A percentile compares a stretch with the other conserved stretches of the same genome.
phyloP scores from a whole-genome alignment of 2,329 filamentous ascomycete genomes.

The Blastomyces percursus region DNA sequence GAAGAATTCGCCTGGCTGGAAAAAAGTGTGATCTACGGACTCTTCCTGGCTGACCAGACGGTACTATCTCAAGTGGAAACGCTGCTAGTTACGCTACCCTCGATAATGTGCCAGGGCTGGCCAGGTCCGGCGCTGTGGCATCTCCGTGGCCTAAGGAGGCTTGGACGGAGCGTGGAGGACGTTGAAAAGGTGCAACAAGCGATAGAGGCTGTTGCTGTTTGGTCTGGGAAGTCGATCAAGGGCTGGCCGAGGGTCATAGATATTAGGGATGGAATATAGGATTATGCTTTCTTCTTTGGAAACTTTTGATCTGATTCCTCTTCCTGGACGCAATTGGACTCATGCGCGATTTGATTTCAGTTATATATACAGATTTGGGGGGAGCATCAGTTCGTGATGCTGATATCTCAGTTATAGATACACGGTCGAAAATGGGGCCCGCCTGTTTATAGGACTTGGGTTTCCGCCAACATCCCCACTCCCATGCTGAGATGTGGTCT shows the following conservation, averaged over 20 bases:
- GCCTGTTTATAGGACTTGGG: not conserved
- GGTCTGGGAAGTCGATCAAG: conserved; percentile 15
- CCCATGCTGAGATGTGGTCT: no score
- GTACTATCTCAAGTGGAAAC: conserved; percentile 35
- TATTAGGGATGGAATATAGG: conserved; percentile 14
- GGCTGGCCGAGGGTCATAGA: conserved; percentile 18
- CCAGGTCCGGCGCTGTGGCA: conserved; percentile 36
- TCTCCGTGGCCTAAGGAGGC: conserved; percentile 33
- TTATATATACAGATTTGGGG: conserved; percentile 1
- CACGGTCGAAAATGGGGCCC: not conserved
- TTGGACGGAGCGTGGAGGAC: conserved; percentile 32
- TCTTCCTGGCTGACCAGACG: conserved; percentile 38
- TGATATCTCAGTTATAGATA: not conserved
- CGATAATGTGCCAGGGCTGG: conserved; percentile 38
- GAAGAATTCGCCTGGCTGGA: conserved; percentile 58
- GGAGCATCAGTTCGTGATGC: not conserved
- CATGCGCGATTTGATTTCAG: not conserved
- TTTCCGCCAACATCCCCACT: not conserved
- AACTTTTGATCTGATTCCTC: not conserved
- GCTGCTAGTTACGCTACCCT: conserved; percentile 33
- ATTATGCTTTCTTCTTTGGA: not conserved
- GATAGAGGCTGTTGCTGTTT: conserved; percentile 16
- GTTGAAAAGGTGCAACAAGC: conserved; percentile 25
- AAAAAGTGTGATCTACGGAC: conserved; percentile 58
- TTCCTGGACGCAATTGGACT: not conserved